Percentiles rank a stretch among this genome's conserved stretches.
These are phyloP conservation scores for Talaromyces atroroseus DNA, from an alignment of 2,329 filamentous ascomycete genomes.

Conservation along the genomic window DNA sequence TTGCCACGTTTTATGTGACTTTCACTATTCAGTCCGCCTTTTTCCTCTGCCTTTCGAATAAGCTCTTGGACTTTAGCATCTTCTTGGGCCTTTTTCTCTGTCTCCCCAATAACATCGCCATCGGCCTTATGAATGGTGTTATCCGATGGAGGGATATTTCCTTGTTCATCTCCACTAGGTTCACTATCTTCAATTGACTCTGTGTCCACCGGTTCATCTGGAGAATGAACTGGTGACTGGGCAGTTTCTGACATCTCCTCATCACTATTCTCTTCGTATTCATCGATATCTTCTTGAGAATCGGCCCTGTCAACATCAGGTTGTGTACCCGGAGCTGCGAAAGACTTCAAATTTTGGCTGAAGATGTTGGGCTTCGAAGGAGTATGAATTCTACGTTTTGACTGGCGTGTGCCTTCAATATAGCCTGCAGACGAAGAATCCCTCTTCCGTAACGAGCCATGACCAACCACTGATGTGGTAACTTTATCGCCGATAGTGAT, in stretches of 20 bases:
- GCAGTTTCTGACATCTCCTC: constrained; percentile 17
- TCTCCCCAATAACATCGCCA: constrained; percentile 48
- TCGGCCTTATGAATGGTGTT: constrained; percentile 23
- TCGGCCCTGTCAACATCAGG: constrained; percentile 18
- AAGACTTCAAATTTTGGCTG: constrained; percentile 45
- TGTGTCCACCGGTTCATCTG: background rate
- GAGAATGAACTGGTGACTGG: background rate
- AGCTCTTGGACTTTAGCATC: constrained; percentile 41
- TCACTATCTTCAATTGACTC: background rate
- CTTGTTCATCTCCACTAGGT: background rate
- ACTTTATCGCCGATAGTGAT: constrained; percentile 69
- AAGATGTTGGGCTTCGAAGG: constrained; percentile 36
- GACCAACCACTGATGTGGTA: constrained; percentile 60
- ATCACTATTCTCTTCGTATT: constrained; percentile 8
- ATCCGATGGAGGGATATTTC: constrained; percentile 5
- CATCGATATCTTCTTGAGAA: background rate
- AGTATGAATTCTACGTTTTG: constrained; percentile 36
- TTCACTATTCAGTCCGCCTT: constrained; percentile 37
- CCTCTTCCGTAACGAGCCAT: constrained; percentile 38
- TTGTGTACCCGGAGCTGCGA: constrained; percentile 52
- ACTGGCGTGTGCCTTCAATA: constrained; percentile 22
- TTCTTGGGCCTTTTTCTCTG: constrained; percentile 49
- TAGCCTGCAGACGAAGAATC: constrained; percentile 24
- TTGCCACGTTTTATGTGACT: constrained; percentile 38
- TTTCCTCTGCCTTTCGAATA: constrained; percentile 43